These are phyloP conservation scores for Seiridium unicorne DNA, from an alignment of 2,329 filamentous ascomycete species.

Conservation along the genomic window DNA sequence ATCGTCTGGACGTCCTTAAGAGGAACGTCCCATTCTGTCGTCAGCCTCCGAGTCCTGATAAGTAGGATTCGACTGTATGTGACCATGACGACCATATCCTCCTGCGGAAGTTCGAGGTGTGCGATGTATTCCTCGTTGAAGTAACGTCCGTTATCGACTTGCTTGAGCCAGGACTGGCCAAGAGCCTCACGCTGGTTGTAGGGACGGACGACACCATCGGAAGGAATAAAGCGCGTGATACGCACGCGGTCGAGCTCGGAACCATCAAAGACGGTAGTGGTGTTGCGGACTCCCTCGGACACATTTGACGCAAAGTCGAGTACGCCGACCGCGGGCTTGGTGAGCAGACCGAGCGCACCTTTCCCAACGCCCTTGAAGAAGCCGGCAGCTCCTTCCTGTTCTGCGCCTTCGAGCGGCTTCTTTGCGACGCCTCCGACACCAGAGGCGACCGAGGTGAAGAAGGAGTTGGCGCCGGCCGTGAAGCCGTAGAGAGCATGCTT, in stretches of 20 bases:
- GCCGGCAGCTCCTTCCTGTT: constrained; percentile 88
- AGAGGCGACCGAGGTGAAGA: constrained; percentile 87
- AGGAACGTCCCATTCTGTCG: constrained; percentile 93
- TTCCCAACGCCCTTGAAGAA: constrained; percentile 99
- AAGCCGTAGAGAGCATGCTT: constrained; percentile 98
- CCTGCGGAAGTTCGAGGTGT: constrained; percentile 85
- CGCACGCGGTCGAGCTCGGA: constrained; percentile 92
- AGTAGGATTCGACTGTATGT: constrained; percentile 87
- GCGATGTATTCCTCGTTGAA: constrained; percentile 98
- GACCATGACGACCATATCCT: constrained; percentile 87
- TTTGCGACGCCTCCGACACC: constrained; percentile 91
- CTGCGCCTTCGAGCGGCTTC: constrained; percentile 91
- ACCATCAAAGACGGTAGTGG: constrained; percentile 95
- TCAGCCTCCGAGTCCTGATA: constrained; percentile 80
- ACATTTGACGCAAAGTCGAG: constrained; percentile 97
- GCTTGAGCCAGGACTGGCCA: constrained; percentile 98
- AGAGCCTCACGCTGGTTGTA: constrained; percentile 94
- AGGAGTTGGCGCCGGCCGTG: constrained; percentile 90
- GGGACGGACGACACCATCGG: constrained; percentile 89
- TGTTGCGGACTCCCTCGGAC: constrained; percentile 96
- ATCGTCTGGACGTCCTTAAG: constrained; percentile 97
- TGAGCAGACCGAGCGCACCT: constrained; percentile 88
- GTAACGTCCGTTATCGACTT: constrained; percentile 94
- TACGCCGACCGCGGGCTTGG: constrained; percentile 94
- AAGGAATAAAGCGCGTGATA: constrained; percentile 87